Conservation (phyloP, 805 yeast genomes). For the Teunomyces panamensis region DNA sequence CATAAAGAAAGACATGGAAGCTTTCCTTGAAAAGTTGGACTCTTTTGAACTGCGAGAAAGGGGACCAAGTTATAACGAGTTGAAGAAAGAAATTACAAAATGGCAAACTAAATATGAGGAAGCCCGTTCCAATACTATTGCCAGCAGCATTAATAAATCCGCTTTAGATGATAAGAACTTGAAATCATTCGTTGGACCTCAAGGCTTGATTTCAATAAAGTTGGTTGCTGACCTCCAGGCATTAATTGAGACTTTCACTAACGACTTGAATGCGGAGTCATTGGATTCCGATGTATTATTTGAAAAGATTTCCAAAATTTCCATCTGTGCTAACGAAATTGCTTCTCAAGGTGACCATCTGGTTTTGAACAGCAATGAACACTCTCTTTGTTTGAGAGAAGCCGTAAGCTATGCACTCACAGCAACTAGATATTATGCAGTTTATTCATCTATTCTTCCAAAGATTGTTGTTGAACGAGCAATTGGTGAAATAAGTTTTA, state of each 20-base stretch:
- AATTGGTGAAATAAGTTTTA: constrained; percentile 65
- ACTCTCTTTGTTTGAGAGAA: constrained; percentile 53
- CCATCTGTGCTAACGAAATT: constrained; percentile 43
- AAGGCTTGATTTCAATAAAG: constrained; percentile 48
- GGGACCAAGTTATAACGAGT: constrained; percentile 4
- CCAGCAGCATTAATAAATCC: constrained; percentile 17
- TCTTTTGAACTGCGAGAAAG: constrained; percentile 18
- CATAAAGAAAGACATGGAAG: constrained; percentile 18
- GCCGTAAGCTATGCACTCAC: constrained; percentile 75
- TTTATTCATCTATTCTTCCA: constrained; percentile 65
- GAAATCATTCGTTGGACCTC: constrained; percentile 24
- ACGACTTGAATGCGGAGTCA: constrained; percentile 24
- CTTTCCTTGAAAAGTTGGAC: constrained; percentile 27
- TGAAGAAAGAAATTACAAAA: constrained; percentile 33
- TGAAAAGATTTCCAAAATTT: constrained; percentile 49
- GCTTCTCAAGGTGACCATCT: constrained; percentile 31
- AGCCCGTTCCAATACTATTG: constrained; percentile 34
- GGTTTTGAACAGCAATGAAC: constrained; percentile 29
- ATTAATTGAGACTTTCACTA: constrained; percentile 44
- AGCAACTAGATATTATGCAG: constrained; percentile 68
- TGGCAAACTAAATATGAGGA: constrained; percentile 55
- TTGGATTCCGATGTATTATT: constrained; percentile 43
- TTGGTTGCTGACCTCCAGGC: constrained; percentile 47
- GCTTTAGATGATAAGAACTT: constrained; percentile 22
- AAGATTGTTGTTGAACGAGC: constrained; percentile 71